Evolutionary conservation across 495 filamentous ascomycete genomes (phyloP).

Genomic region (Aspergillus diversus): DNA sequence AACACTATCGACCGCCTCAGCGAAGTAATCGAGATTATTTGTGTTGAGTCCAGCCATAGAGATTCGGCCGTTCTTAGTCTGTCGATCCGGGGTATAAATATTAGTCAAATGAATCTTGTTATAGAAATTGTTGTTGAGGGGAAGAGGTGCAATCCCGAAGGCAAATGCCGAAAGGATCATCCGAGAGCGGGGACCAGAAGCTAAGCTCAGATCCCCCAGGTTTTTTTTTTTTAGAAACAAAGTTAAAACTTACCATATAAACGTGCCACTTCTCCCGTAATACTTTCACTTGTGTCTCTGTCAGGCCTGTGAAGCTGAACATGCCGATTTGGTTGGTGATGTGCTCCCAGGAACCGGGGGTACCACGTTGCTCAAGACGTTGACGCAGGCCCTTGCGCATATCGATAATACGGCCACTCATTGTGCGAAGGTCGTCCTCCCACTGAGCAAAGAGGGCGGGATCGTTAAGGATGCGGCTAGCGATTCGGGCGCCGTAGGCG

Average conservation of each 20-base stretch:
- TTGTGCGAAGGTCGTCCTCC: constrained; percentile 89
- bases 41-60: constrained; percentile 96
- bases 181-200: constrained; percentile 1
- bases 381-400: constrained; percentile 78
- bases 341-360: constrained; percentile 92
- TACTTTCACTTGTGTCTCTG: constrained; percentile 80
- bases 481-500: constrained; percentile 90
- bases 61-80: constrained; percentile 96
- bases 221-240: background rate
- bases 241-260: constrained; percentile 69
- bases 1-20: constrained; percentile 82
- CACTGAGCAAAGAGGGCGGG: constrained; percentile 82
- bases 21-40: constrained; percentile 89
- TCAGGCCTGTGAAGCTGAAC: constrained; percentile 96
- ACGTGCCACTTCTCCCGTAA: constrained; percentile 82
- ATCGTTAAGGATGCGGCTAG: constrained; percentile 81
- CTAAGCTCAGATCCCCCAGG: background rate
- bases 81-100: background rate
- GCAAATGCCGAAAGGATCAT: constrained; percentile 5
- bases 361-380: constrained; percentile 76
- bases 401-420: constrained; percentile 89
- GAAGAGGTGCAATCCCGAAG: background rate
- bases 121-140: background rate
- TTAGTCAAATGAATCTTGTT: constrained; percentile 15
- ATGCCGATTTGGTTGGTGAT: constrained; percentile 99